These are phyloP conservation scores for Paulownia fortunei DNA, from an alignment of 257 asterid genomes.

Conservation along the genomic window DNA sequence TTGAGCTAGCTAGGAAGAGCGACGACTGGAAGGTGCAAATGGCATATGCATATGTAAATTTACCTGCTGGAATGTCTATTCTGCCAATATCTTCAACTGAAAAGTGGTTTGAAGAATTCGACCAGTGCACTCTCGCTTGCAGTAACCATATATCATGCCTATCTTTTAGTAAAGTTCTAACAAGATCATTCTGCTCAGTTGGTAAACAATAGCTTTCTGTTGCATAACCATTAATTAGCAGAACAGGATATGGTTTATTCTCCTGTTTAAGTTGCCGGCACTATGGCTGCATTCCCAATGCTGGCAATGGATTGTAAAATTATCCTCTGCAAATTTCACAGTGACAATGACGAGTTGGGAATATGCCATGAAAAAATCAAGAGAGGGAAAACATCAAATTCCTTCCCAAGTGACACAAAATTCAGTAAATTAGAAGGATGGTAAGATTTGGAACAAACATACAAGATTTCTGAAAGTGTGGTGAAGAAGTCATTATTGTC, in stretches of 20 bases:
- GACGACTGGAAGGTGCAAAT: not conserved
- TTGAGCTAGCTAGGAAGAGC: not conserved
- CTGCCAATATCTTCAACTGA: slow-evolving; percentile 59
- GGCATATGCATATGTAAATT: not conserved
- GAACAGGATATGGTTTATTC: slow-evolving; percentile 40
- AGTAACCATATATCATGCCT: slow-evolving; percentile 55
- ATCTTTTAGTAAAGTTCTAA: slow-evolving; percentile 54
- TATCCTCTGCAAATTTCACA: slow-evolving; percentile 46
- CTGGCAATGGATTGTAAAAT: slow-evolving; percentile 41
- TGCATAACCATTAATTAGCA: slow-evolving; percentile 61
- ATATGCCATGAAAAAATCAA: not conserved
- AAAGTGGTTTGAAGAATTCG: slow-evolving; percentile 34
- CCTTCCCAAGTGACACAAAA: too few species aligned
- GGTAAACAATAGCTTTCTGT: slow-evolving; percentile 61
- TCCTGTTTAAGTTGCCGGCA: slow-evolving; percentile 12
- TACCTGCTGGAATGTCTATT: slow-evolving; percentile 58
- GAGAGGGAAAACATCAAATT: not conserved
- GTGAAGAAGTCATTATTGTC: too few species aligned
- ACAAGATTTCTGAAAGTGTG: too few species aligned
- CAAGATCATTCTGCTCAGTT: slow-evolving; percentile 57
- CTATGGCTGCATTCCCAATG: slow-evolving; percentile 44
- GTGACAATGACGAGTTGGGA: not conserved
- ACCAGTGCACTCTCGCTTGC: slow-evolving; percentile 50
- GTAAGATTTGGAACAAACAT: not conserved
- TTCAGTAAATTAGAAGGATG: not conserved